These are phyloP conservation scores for Chaetomiaceae sp. DNA, from an alignment of 2,329 filamentous ascomycete genomes.

Conservation along the genomic window DNA sequence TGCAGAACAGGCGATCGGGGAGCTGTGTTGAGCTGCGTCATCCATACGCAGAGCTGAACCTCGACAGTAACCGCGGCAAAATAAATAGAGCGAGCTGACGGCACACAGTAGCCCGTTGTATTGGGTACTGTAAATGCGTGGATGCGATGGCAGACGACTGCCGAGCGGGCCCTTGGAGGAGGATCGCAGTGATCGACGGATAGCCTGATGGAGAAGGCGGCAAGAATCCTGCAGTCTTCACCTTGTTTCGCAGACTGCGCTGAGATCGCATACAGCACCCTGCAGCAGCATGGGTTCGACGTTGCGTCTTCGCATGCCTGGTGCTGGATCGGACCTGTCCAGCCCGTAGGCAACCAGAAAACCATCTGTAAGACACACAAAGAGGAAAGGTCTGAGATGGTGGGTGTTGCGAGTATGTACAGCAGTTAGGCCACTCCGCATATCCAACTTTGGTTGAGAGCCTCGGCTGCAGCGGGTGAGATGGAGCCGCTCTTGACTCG, in stretches of 20 bases:
- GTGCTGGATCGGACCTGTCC: neutral
- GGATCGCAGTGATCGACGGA: constrained; percentile 10
- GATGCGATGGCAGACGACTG: neutral
- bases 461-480: neutral
- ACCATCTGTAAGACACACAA: neutral
- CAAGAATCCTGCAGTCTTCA: constrained; percentile 1
- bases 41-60: constrained; percentile 4
- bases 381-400: neutral
- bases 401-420: neutral
- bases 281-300: neutral
- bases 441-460: too few relatives aligned
- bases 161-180: neutral
- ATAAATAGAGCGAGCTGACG: too few relatives aligned
- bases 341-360: constrained; percentile 3
- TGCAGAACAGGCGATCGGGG: neutral
- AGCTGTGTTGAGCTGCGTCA: neutral
- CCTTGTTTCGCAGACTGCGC: neutral
- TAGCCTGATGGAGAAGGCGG: constrained; percentile 2
- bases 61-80: neutral
- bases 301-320: neutral
- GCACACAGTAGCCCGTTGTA: too few relatives aligned
- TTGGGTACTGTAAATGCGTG: too few relatives aligned
- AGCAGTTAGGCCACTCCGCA: too few relatives aligned
- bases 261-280: constrained; percentile 4
- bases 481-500: neutral